Base-by-base conservation (phyloP, 495 filamentous ascomycete species). In the Lasiosphaeria hispida region DNA sequence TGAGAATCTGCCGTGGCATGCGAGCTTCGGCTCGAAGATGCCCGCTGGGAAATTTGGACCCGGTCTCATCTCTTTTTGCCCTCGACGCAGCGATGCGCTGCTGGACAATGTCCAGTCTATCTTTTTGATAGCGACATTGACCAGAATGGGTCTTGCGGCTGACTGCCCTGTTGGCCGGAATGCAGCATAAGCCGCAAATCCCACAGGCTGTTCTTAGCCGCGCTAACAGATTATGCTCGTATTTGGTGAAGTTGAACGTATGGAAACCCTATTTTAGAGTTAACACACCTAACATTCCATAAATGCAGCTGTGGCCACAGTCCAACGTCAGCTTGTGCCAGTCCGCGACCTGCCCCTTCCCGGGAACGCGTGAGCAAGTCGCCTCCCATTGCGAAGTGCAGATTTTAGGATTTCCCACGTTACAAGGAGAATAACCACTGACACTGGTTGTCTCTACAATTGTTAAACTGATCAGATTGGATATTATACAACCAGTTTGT, bases 291-390 rank as follows among this genome's bases (percentile, higher is more conserved):
- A 65, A 38, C 59, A 48, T 0, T 2, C 7, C 15, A 3, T 0
- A 23, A 53, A 11, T 17, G 42, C 15, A 35, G 35, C 17, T 41
- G 34, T 23, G 15, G 14, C 17, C 14, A 23, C n/a, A 35, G 38
- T 52, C 61, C 54, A 63, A 67, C 64, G 64, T 67, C 62, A 61
- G 58, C 55, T 49, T 10, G 56, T 17, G 35, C 43, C 34, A 36
- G 34, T 33, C 47, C 23, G 33, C 47, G 15, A 36, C 17, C 43
- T 47, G 10, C 13, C 43, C 43, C 10, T 47, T 47, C 43, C 17
- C 43, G 18, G 39, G 38, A 11, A 42, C 38, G 52, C 39, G 52
- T 35, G 10, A 7, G 23, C 14, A 19, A 19, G 23, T 30, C 30
- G 43, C 43, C 18, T 45, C 43, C 17, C 10, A 18, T 30, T 30